Base-by-base conservation (phyloP, 192 early-diverging fungal genomes). In the Backusella mclennaniae region DNA sequence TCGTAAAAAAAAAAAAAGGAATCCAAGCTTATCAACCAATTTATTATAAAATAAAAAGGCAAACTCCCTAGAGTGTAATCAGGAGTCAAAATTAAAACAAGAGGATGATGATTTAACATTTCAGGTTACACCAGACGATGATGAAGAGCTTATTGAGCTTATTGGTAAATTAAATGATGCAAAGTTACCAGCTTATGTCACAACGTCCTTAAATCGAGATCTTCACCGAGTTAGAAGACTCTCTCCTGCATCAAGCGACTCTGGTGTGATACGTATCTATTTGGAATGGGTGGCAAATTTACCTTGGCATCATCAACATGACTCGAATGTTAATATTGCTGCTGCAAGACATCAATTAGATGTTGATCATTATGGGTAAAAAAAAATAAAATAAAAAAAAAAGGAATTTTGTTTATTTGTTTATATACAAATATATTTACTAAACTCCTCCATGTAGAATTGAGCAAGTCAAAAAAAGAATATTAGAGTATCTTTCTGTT, bases 401-500 rank as follows among this genome's bases (percentile, higher is more conserved):
- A 14, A 44, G 6, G 26, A 44, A 70, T 23, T 36, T 41, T 26
- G 6, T 39, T 29, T 42, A 12, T 70, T n/a, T 70, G 1, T 70
- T 70, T 70, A 35, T 67, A 17, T 38, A 36, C 36, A 36, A 35
- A 44, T 44, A 44, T 44, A 44, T 44, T 44, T 44, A 44, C 42
- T 44, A 44, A 44, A 44, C 11, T 44, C 42, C 42, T 44, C 14
- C 14, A 12, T 44, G 1, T 44, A 71, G 69, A 14, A 71, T 96
- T 35, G 89, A 92, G 29, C 89, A 90, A 36, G 92, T 95, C 66
- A 95, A 96, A 77, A 90, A 85, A n/a, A 87, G 95, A 44, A 92
- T 96, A 52, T 74, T 96, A 31, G 95, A 96, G 79, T 95, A 92
- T 73, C 81, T 96, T 9, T 91, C 94, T 31, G 93, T 96, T 3